Evolutionary conservation across 805 yeast genomes (phyloP).

Genomic region (Spencermartinsiella europaea): DNA sequence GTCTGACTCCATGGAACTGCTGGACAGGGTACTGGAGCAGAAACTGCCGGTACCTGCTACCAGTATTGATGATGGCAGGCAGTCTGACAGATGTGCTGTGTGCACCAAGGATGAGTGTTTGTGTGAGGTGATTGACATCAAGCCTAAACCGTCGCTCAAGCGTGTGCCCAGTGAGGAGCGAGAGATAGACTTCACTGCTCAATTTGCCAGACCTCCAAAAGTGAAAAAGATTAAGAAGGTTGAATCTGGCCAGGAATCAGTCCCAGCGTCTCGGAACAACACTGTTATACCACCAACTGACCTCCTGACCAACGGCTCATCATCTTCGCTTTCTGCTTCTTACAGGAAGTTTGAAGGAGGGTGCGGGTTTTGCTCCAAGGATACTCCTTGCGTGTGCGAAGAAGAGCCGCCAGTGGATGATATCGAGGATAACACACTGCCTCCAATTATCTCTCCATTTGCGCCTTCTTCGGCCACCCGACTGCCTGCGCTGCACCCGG

Average conservation of each 20-base stretch:
- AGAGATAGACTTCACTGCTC: constrained; percentile 57
- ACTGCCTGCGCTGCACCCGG: constrained; percentile 60
- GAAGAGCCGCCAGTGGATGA: constrained; percentile 49
- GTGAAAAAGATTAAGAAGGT: constrained; percentile 2
- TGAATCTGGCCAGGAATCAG: too few species aligned
- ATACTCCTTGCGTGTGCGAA: constrained; percentile 86
- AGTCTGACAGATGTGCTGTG: constrained; percentile 49
- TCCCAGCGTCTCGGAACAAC: too few species aligned
- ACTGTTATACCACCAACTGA: too few species aligned
- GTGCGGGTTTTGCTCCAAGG: constrained; percentile 93
- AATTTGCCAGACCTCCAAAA: constrained; percentile 29
- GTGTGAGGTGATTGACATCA: constrained; percentile 44
- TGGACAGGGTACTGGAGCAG: constrained; percentile 34
- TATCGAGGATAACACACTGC: constrained; percentile 20
- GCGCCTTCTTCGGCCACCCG: constrained; percentile 25
- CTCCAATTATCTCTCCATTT: constrained; percentile 17
- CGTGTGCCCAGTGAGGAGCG: constrained; percentile 8
- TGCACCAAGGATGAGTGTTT: constrained; percentile 65
- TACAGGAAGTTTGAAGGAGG: constrained; percentile 26
- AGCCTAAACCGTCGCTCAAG: constrained; percentile 1
- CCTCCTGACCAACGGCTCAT: too few species aligned
- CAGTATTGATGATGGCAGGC: background rate
- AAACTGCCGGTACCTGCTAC: constrained; percentile 27
- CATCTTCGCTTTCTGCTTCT: constrained; percentile 11
- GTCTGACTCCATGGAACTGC: constrained; percentile 29